Evolutionary conservation across 306 rosid genomes (phyloP).

Genomic region (Hippophae gyantsensis): DNA sequence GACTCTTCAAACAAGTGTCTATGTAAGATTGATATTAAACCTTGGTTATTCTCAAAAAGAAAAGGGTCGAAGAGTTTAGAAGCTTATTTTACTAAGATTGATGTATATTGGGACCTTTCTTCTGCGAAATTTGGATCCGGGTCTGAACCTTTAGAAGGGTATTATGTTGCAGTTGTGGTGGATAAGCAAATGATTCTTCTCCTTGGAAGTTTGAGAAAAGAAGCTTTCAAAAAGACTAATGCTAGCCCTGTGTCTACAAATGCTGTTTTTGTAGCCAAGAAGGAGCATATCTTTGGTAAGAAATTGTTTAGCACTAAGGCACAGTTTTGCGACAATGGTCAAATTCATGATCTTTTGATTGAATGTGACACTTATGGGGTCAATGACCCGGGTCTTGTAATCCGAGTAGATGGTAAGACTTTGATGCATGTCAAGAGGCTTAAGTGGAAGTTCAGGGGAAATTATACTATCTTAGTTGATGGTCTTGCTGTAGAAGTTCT

Average conservation of each 20-base stretch:
- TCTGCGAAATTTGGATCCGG: conserved; percentile 80
- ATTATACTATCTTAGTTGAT: conserved; percentile 74
- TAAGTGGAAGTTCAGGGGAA: conserved; percentile 89
- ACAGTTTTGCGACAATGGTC: conserved; percentile 69
- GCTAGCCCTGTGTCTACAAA: conserved; percentile 39
- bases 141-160: conserved; percentile 76
- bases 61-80: conserved; percentile 82
- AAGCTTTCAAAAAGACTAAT: conserved; percentile 81
- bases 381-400: conserved; percentile 50
- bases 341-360: conserved; percentile 66
- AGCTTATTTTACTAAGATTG: conserved; percentile 61
- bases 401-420: conserved; percentile 72
- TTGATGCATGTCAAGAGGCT: conserved; percentile 83
- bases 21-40: conserved; percentile 90
- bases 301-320: conserved; percentile 59
- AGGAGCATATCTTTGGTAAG: conserved; percentile 82
- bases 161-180: conserved; percentile 61
- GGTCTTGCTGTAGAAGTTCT: conserved; percentile 76
- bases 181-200: conserved; percentile 80
- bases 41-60: conserved; percentile 89
- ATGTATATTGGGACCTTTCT: conserved; percentile 87
- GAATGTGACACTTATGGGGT: conserved; percentile 68
- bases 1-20: conserved; percentile 76
- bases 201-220: conserved; percentile 86
- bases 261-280: conserved; percentile 67